Percentiles rank a stretch among this genome's conserved stretches.
Evolutionary conservation across 2,329 filamentous ascomycete genomes (phyloP).

Genomic region (Orbilia blumenaviensis): DNA sequence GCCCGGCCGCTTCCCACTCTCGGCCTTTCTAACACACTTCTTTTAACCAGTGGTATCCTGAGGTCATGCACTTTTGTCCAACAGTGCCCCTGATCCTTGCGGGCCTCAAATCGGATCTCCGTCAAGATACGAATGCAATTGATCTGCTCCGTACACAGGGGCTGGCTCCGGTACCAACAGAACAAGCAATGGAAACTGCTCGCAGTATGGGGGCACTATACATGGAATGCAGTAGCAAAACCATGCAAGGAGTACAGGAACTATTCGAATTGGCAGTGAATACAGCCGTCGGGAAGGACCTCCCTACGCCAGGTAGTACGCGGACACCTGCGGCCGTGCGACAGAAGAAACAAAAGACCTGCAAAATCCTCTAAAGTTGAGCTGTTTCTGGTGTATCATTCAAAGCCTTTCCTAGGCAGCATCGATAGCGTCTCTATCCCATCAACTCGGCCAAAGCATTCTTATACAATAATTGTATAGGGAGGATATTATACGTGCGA

Average conservation of each 20-base stretch:
- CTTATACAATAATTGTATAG: background rate
- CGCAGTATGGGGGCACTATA: constrained; percentile 94
- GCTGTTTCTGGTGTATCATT: background rate
- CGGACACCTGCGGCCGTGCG: constrained; percentile 8
- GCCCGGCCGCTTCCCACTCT: constrained; percentile 13
- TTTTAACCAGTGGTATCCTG: constrained; percentile 87
- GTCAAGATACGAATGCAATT: constrained; percentile 94
- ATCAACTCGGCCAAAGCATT: background rate
- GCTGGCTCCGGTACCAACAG: constrained; percentile 88
- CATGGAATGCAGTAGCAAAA: constrained; percentile 98
- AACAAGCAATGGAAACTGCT: constrained; percentile 87
- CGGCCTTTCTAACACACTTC: constrained; percentile 10
- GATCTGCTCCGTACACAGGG: constrained; percentile 98
- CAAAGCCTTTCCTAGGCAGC: background rate
- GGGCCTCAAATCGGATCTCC: constrained; percentile 95
- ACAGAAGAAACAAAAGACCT: constrained; percentile 25
- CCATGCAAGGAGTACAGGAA: constrained; percentile 94
- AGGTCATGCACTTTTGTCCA: constrained; percentile 98
- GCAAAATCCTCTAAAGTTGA: constrained; percentile 38
- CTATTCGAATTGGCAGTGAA: constrained; percentile 93
- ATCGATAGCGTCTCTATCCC: background rate
- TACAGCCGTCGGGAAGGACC: constrained; percentile 82
- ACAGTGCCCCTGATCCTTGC: constrained; percentile 95
- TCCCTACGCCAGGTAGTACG: constrained; percentile 4
- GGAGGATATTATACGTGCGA: background rate